Conservation (phyloP, 495 filamentous ascomycete species). For the Xylaria bambusicola region DNA sequence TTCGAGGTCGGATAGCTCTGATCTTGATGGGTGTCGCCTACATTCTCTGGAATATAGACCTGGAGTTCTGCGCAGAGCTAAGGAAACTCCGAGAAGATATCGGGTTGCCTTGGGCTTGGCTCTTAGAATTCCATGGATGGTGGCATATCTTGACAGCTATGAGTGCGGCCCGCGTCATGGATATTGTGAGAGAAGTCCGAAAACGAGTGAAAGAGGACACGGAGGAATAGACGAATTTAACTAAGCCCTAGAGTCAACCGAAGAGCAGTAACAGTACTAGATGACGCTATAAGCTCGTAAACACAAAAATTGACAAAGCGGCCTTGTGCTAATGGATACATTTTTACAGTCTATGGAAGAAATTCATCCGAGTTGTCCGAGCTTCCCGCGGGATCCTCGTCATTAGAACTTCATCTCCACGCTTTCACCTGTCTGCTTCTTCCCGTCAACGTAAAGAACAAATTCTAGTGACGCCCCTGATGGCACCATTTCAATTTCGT, state of each 20-base stretch:
- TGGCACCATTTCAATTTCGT: background rate
- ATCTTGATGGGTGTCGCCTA: slow-evolving; percentile 41
- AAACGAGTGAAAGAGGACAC: background rate
- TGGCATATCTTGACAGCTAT: slow-evolving; percentile 60
- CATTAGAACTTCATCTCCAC: background rate
- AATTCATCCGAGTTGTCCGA: too few relatives aligned
- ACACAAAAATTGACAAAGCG: too few relatives aligned
- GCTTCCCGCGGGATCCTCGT: too few relatives aligned
- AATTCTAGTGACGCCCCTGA: background rate
- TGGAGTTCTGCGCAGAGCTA: slow-evolving; percentile 42
- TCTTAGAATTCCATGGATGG: slow-evolving; percentile 63
- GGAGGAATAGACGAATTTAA: slow-evolving; percentile 1
- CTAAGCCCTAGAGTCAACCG: too few relatives aligned
- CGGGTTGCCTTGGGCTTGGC: slow-evolving; percentile 55
- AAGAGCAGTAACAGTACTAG: too few relatives aligned
- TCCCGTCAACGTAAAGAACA: background rate
- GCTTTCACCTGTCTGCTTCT: background rate
- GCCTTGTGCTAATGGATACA: too few relatives aligned
- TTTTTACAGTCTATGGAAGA: too few relatives aligned
- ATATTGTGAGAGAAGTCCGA: slow-evolving; percentile 1
- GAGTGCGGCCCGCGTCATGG: slow-evolving; percentile 34
- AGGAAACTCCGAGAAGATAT: slow-evolving; percentile 36
- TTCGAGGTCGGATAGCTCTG: slow-evolving; percentile 18
- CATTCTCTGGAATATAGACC: slow-evolving; percentile 53
- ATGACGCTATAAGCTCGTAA: too few relatives aligned